Evolutionary conservation across 1,139 yeast genomes (phyloP), one percentile per base, ranked within the genome.

Genomic region (Wickerhamiella infanticola): DNA sequence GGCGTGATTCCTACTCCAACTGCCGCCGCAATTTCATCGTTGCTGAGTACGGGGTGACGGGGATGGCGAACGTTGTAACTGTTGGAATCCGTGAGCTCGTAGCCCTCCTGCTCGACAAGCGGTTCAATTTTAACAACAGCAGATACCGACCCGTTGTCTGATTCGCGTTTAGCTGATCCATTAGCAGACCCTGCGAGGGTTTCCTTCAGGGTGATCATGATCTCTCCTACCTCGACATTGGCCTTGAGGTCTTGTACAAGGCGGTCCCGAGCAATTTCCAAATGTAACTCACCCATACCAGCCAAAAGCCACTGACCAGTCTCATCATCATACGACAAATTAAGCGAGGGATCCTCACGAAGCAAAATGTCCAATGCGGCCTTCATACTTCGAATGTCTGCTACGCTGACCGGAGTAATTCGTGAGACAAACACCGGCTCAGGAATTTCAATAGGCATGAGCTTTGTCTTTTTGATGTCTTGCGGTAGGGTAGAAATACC

Each of bases 281-380:
- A 69, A 62, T 90, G 98, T 45, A 90, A 68, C 57, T 86, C 95
- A 18, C 97, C 98, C 96, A 90, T 86, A 3, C 98, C 99, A 45
- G 94, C 78, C 35, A 90, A 63, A 29, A 86, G 70, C 0, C 86
- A 79, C 62, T 90, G 96, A 0, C 95, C 95, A 48, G 83, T 69
- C 50, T 88, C 96, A 52, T 83, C 94, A 58, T 90, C 96, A 45
- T 67, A 70, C 2, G 73, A 60, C 11, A 81, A 68, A 37, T 73
- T 72, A 52, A 84, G 65, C 48, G 88, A 79, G 5, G 94, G 94
- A 56, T 85, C 99, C 60, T 93, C 98, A 48, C 83, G 71, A 11
- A 83, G 64, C 41, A 93, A 63, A 1, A 75, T 67, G 4, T 67
- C 67, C 40, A 90, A 68, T 3, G 94, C 81, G 11, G 75, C 72